Evolutionary conservation across 805 yeast genomes (phyloP).

Genomic region (Cyberlindnera petersonii): DNA sequence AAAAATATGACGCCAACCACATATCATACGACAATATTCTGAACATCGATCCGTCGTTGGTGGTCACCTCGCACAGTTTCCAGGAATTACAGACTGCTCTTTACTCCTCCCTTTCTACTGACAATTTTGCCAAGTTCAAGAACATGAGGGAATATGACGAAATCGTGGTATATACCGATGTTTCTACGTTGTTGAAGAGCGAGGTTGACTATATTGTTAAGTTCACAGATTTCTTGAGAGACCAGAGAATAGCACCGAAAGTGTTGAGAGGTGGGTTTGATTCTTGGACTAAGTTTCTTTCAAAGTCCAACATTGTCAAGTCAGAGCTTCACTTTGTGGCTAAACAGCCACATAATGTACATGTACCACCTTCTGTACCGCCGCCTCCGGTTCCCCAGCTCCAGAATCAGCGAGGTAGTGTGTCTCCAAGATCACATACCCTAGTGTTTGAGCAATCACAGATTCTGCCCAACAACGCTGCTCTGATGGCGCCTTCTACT

Average conservation of each 20-base stretch:
- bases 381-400: slow-evolving; percentile 20
- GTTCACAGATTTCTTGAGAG: slow-evolving; percentile 25
- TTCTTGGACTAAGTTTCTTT: slow-evolving; percentile 37
- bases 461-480: slow-evolving; percentile 1
- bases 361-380: slow-evolving; percentile 30
- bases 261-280: slow-evolving; percentile 42
- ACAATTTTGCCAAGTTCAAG: slow-evolving; percentile 24
- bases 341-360: slow-evolving; percentile 26
- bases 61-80: slow-evolving; percentile 30
- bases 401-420: not conserved
- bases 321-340: slow-evolving; percentile 21
- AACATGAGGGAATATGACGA: slow-evolving; percentile 32
- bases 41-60: slow-evolving; percentile 39
- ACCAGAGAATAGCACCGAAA: slow-evolving; percentile 20
- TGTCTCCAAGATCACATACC: not conserved
- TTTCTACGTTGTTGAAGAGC: slow-evolving; percentile 29
- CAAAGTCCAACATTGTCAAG: slow-evolving; percentile 27
- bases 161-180: slow-evolving; percentile 38
- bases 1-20: slow-evolving; percentile 31
- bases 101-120: not conserved
- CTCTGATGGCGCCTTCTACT: slow-evolving; percentile 11
- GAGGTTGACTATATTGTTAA: slow-evolving; percentile 32
- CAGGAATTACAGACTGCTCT: slow-evolving; percentile 26
- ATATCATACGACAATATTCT: slow-evolving; percentile 37
- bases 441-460: not conserved